phyloP scores from a whole-genome alignment of 331 rosid species.

The Quercus tomentella region DNA sequence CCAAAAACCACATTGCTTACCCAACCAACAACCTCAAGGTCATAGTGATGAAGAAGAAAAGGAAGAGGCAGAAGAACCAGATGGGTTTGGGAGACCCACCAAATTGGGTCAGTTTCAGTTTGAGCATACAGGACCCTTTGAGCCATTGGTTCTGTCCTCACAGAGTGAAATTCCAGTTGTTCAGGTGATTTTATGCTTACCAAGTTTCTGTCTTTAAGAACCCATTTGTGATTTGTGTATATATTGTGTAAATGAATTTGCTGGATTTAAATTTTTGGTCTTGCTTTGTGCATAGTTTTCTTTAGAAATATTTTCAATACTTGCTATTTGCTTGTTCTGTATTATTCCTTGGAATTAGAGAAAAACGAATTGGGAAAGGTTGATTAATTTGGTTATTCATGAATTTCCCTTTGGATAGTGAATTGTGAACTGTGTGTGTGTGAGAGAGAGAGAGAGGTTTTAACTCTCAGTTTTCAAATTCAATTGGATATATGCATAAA shows the following conservation, averaged over 20 bases:
- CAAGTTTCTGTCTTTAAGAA: not conserved
- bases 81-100: constrained; percentile 17
- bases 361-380: not conserved
- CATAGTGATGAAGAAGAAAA: constrained; percentile 12
- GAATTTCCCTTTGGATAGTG: too few relatives aligned
- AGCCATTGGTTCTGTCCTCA: constrained; percentile 61
- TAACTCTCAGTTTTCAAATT: not conserved
- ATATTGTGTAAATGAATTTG: not conserved
- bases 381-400: not conserved
- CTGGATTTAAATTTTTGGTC: not conserved
- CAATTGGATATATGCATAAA: not conserved
- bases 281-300: not conserved
- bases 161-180: constrained; percentile 42
- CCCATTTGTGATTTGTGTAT: not conserved
- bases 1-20: constrained; percentile 16
- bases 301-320: not conserved
- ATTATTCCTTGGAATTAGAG: not conserved
- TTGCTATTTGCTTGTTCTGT: not conserved
- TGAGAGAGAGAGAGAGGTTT: not conserved
- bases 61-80: constrained; percentile 31
- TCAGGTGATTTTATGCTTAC: constrained; percentile 43
- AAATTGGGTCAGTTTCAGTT: constrained; percentile 51
- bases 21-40: constrained; percentile 12
- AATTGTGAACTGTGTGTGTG: too few relatives aligned
- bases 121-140: constrained; percentile 69